Conservation (phyloP, 2,329 filamentous ascomycete genomes). For the Pyrenophora teres region DNA sequence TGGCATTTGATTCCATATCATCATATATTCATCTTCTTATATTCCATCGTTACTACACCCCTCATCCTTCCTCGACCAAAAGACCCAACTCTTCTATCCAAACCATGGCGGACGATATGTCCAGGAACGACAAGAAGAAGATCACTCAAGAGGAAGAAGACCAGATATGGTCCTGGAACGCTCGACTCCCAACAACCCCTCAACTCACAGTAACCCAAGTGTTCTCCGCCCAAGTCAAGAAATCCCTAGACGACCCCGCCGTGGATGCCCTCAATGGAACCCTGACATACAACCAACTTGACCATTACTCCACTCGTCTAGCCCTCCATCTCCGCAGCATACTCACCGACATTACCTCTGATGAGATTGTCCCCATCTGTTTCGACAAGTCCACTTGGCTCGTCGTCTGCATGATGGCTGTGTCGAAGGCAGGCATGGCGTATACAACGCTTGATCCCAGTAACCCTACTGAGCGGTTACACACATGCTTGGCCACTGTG, state of each 20-base stretch:
- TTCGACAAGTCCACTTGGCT: slow-evolving; percentile 10
- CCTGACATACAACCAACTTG: slow-evolving; percentile 4
- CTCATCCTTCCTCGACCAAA: not conserved
- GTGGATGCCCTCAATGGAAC: slow-evolving; percentile 3
- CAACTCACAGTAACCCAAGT: slow-evolving; percentile 1
- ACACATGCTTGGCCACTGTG: slow-evolving; percentile 1
- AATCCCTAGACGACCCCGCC: slow-evolving; percentile 1
- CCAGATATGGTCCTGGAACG: slow-evolving; percentile 5
- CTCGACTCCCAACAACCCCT: not conserved
- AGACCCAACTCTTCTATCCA: not conserved
- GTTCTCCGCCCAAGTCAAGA: not conserved
- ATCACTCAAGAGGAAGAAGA: slow-evolving; percentile 1
- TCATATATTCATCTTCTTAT: not conserved
- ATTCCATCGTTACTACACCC: no score
- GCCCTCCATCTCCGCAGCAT: slow-evolving; percentile 1
- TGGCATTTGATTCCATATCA: not conserved
- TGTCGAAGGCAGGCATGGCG: slow-evolving; percentile 5
- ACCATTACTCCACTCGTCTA: slow-evolving; percentile 2
- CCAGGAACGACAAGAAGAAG: not conserved
- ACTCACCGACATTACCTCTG: not conserved
- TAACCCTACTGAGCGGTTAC: slow-evolving; percentile 4
- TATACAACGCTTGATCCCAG: slow-evolving; percentile 3
- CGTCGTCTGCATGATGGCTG: slow-evolving; percentile 7
- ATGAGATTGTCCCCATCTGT: slow-evolving; percentile 5
- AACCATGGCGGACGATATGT: not conserved